Evolutionary conservation across 2,329 filamentous ascomycete genomes (phyloP).

Genomic region (Aspergillus novofumigatus): DNA sequence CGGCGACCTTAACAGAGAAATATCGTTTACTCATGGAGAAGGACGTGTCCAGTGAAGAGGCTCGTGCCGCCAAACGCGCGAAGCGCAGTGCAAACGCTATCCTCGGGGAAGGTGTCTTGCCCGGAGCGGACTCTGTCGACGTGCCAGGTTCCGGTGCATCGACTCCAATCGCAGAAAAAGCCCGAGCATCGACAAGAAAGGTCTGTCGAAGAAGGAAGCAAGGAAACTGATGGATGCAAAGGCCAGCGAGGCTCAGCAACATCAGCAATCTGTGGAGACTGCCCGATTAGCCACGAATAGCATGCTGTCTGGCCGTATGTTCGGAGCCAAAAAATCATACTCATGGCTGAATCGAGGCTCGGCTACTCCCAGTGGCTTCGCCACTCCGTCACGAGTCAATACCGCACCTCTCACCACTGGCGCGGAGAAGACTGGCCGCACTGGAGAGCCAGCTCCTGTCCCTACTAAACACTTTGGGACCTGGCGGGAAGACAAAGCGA

Average conservation of each 20-base stretch:
- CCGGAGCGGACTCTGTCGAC: constrained; percentile 54
- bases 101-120: constrained; percentile 46
- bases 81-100: constrained; percentile 56
- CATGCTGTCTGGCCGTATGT: constrained; percentile 48
- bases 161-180: constrained; percentile 42
- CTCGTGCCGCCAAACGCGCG: constrained; percentile 62
- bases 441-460: constrained; percentile 32
- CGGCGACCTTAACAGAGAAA: constrained; percentile 43
- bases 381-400: constrained; percentile 32
- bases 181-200: constrained; percentile 61
- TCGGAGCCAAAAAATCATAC: constrained; percentile 46
- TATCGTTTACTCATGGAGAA: constrained; percentile 61
- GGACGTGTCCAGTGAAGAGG: constrained; percentile 70
- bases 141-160: constrained; percentile 60
- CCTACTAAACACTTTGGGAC: constrained; percentile 62
- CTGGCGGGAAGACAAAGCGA: constrained; percentile 73
- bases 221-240: constrained; percentile 70
- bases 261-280: constrained; percentile 78
- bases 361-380: constrained; percentile 33
- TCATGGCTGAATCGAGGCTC: constrained; percentile 43
- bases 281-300: constrained; percentile 71
- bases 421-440: constrained; percentile 26
- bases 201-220: constrained; percentile 81
- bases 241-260: constrained; percentile 71
- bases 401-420: constrained; percentile 27